Percentiles rank a stretch among this genome's conserved stretches.
Conservation (phyloP, 2,329 filamentous ascomycete genomes). For the Blastomyces percursus region DNA sequence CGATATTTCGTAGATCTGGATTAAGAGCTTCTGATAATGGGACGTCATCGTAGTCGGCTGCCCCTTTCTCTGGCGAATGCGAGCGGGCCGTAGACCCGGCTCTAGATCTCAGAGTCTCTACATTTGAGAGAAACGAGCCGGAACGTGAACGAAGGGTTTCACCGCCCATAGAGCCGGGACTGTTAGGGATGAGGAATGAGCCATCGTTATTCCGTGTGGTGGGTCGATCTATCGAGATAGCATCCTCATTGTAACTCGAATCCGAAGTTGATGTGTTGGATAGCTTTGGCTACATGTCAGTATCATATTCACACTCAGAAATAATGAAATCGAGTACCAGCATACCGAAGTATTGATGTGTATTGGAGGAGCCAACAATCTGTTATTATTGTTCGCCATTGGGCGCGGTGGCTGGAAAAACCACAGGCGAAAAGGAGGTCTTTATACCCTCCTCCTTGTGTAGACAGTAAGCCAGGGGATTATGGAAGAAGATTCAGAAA, state of each 20-base stretch:
- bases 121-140: slow-evolving; percentile 30
- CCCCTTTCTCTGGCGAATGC: slow-evolving; percentile 15
- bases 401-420: background rate
- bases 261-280: slow-evolving; percentile 9
- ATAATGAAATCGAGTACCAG: background rate
- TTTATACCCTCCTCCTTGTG: background rate
- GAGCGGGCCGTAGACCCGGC: slow-evolving; percentile 24
- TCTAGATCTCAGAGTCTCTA: slow-evolving; percentile 26
- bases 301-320: background rate
- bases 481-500: background rate
- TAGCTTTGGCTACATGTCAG: slow-evolving; percentile 4
- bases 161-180: slow-evolving; percentile 26
- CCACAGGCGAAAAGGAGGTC: background rate
- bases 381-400: slow-evolving; percentile 15
- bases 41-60: slow-evolving; percentile 26
- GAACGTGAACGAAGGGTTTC: slow-evolving; percentile 36
- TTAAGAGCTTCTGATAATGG: slow-evolving; percentile 50
- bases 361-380: slow-evolving; percentile 13
- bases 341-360: slow-evolving; percentile 14
- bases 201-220: slow-evolving; percentile 11
- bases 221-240: slow-evolving; percentile 10
- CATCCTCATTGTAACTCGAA: background rate
- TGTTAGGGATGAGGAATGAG: slow-evolving; percentile 13
- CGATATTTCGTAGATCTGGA: slow-evolving; percentile 65
- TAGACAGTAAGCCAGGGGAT: background rate